A percentile compares a stretch with the other conserved stretches of the same genome.
phyloP scores from a whole-genome alignment of 208 protist genomes.

The Kentomonas sorsogonicus region DNA sequence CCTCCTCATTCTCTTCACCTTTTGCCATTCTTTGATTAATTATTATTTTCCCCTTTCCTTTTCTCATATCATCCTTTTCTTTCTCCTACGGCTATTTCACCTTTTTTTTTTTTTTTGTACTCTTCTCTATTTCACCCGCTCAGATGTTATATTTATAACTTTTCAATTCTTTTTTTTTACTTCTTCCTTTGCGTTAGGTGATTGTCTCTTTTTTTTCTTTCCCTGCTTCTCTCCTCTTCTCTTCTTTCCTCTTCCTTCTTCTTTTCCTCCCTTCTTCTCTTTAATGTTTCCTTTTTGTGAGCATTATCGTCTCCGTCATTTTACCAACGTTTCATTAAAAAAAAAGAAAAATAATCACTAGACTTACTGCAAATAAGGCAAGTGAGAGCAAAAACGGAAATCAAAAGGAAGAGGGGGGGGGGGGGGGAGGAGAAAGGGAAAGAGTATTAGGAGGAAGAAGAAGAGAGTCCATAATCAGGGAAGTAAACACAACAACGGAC shows the following conservation, averaged over 20 bases:
- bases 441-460: too few species aligned
- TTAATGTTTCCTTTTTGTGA: constrained; percentile 11
- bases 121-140: background rate
- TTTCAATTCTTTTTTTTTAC: constrained; percentile 6
- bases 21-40: background rate
- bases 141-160: background rate
- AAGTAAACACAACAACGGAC: too few species aligned
- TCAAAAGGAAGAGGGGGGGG: too few species aligned
- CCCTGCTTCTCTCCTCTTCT: constrained; percentile 5
- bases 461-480: too few species aligned
- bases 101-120: constrained; percentile 3
- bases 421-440: too few species aligned
- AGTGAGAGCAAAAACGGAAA: too few species aligned
- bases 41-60: background rate
- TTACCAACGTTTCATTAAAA: background rate
- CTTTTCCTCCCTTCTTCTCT: constrained; percentile 10
- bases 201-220: constrained; percentile 5
- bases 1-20: background rate
- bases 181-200: background rate
- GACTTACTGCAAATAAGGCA: too few species aligned
- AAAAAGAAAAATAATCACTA: background rate
- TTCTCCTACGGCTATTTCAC: background rate
- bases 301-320: constrained; percentile 6
- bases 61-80: background rate
- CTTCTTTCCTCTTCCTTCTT: constrained; percentile 5